A percentile compares a stretch with the other conserved stretches of the same genome.
phyloP scores from a whole-genome alignment of 129 eudicot species.

The Ambrosia trifida region DNA sequence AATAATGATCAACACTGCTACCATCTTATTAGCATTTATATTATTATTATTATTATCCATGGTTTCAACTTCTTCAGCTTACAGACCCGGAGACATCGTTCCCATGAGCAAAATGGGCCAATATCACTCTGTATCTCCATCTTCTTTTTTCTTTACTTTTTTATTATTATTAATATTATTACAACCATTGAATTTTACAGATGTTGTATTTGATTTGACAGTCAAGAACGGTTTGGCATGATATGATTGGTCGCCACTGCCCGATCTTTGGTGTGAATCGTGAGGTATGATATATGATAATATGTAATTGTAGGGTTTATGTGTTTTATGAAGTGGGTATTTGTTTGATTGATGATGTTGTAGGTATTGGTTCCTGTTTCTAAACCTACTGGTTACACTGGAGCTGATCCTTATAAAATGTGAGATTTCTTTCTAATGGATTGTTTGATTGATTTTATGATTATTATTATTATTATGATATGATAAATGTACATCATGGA shows the following conservation, averaged over 20 bases:
- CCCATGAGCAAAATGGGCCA: conserved; percentile 98
- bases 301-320: too few species aligned
- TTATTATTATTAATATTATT: not conserved
- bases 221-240: conserved; percentile 95
- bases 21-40: conserved; percentile 1
- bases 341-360: not conserved
- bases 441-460: conserved; percentile 1
- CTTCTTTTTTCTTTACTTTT: not conserved
- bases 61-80: conserved; percentile 48
- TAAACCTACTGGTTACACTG: conserved; percentile 87
- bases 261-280: conserved; percentile 96
- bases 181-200: conserved; percentile 15
- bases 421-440: conserved; percentile 36
- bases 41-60: conserved; percentile 16
- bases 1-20: conserved; percentile 4
- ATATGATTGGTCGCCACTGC: conserved; percentile 97
- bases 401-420: conserved; percentile 98
- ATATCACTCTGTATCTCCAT: conserved; percentile 71
- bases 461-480: too few species aligned
- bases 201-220: conserved; percentile 32
- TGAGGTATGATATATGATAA: conserved; percentile 52
- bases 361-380: conserved; percentile 87
- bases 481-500: too few species aligned
- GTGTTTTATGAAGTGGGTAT: not conserved
- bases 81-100: conserved; percentile 92